Conservation (phyloP, 805 yeast genomes). For the Candida manassasensis region DNA sequence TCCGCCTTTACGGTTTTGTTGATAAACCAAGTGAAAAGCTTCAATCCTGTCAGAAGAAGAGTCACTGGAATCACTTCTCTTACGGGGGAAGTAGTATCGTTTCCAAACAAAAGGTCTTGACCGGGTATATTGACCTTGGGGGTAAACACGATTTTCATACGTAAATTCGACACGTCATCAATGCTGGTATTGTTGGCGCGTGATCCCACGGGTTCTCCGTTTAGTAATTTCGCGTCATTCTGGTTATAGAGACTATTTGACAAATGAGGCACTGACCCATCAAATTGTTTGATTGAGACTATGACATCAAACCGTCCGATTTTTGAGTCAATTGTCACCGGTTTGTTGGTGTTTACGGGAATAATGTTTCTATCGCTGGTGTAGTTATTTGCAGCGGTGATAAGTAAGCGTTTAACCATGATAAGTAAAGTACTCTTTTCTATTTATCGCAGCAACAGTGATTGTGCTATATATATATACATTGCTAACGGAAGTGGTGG, state of each 20-base stretch:
- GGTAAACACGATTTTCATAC: conserved; percentile 32
- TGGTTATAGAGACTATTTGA: conserved; percentile 28
- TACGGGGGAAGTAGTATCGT: conserved; percentile 60
- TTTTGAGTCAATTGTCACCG: conserved; percentile 32
- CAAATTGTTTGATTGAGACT: conserved; percentile 44
- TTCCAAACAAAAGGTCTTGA: conserved; percentile 58
- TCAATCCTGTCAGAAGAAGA: conserved; percentile 43
- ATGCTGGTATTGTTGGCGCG: too few species aligned
- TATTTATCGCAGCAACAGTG: too few species aligned
- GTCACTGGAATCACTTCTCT: conserved; percentile 54
- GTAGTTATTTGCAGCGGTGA: conserved; percentile 26
- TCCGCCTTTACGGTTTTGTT: conserved; percentile 67
- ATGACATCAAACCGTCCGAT: conserved; percentile 34
- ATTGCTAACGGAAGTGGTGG: too few species aligned
- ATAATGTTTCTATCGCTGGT: conserved; percentile 24
- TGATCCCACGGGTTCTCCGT: conserved; percentile 12
- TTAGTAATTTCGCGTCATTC: conserved; percentile 23
- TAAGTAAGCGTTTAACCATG: conserved; percentile 28
- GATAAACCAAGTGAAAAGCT: conserved; percentile 51
- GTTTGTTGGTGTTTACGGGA: conserved; percentile 40
- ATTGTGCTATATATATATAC: too few species aligned
- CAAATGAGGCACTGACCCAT: conserved; percentile 37
- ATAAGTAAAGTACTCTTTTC: too few species aligned
- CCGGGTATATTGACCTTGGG: conserved; percentile 46
- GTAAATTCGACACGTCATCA: conserved; percentile 17